phyloP scores from a whole-genome alignment of 495 filamentous ascomycete genomes.

The Aspergillus coremiiformis region DNA sequence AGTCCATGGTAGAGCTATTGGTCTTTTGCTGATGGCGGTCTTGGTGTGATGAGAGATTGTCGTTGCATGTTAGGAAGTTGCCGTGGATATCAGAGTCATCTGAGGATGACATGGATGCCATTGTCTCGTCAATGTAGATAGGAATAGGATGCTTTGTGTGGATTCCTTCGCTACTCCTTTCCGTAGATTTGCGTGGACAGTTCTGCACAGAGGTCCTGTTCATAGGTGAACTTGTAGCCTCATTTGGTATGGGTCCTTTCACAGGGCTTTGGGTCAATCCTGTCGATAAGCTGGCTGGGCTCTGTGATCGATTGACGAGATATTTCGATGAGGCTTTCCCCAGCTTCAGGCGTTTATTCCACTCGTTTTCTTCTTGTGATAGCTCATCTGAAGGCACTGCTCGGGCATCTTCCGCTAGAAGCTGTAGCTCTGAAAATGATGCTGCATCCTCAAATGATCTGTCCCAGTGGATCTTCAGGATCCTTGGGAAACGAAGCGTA shows the following conservation, averaged over 20 bases:
- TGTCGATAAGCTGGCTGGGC: conserved; percentile 12
- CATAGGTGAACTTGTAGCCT: not conserved
- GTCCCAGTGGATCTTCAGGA: conserved; percentile 55
- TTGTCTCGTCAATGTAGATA: conserved; percentile 21
- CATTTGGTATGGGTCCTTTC: not conserved
- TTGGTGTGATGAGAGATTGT: conserved; percentile 21
- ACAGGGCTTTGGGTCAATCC: not conserved
- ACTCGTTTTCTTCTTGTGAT: conserved; percentile 45
- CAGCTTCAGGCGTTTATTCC: conserved; percentile 47
- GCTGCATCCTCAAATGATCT: conserved; percentile 48
- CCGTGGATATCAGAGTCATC: not conserved
- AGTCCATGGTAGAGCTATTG: not conserved
- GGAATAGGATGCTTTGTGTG: conserved; percentile 1
- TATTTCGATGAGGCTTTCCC: conserved; percentile 32
- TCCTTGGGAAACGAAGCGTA: conserved; percentile 57
- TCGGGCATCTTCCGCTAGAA: conserved; percentile 43
- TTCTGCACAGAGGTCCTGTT: not conserved
- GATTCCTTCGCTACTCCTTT: not conserved
- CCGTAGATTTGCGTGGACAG: not conserved
- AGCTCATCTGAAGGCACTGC: conserved; percentile 32
- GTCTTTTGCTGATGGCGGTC: conserved; percentile 4
- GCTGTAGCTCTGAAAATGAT: conserved; percentile 49
- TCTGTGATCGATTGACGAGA: conserved; percentile 21
- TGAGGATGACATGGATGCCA: not conserved
- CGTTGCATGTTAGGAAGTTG: conserved; percentile 19